A percentile compares a stretch with the other conserved stretches of the same genome.
Conservation (phyloP, 208 protist genomes). For the Trypanosoma grayi region DNA sequence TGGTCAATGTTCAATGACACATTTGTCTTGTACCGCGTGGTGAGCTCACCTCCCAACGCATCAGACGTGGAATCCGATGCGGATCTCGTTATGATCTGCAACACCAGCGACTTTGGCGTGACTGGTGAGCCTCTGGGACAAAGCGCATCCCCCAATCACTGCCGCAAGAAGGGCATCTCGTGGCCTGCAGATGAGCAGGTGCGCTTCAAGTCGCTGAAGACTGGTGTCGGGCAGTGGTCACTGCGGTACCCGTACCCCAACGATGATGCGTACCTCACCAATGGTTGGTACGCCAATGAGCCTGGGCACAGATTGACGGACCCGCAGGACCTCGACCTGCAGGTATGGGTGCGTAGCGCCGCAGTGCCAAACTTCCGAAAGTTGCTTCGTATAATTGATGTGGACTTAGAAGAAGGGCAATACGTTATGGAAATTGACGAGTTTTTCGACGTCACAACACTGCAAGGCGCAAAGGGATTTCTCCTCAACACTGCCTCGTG, state of each 20-base stretch:
- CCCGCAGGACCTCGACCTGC: conserved; percentile 93
- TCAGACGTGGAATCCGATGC: background rate
- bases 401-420: conserved; percentile 46
- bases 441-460: conserved; percentile 92
- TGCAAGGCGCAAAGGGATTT: conserved; percentile 93
- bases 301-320: conserved; percentile 79
- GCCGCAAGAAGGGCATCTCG: conserved; percentile 83
- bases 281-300: conserved; percentile 85
- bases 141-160: conserved; percentile 48
- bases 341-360: conserved; percentile 97
- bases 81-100: conserved; percentile 55
- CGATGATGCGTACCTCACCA: conserved; percentile 67
- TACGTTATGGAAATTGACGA: conserved; percentile 90
- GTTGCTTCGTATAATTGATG: conserved; percentile 93
- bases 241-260: conserved; percentile 62
- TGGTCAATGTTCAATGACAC: conserved; percentile 97
- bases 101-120: conserved; percentile 63
- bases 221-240: conserved; percentile 57
- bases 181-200: conserved; percentile 88
- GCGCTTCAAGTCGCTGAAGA: conserved; percentile 76
- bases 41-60: background rate
- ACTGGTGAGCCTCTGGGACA: conserved; percentile 40
- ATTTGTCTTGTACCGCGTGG: conserved; percentile 61
- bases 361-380: conserved; percentile 95
- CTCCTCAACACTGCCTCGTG: conserved; percentile 87